Conservation (phyloP, 2,329 filamentous ascomycete genomes). For the Exophiala xenobiotica region DNA sequence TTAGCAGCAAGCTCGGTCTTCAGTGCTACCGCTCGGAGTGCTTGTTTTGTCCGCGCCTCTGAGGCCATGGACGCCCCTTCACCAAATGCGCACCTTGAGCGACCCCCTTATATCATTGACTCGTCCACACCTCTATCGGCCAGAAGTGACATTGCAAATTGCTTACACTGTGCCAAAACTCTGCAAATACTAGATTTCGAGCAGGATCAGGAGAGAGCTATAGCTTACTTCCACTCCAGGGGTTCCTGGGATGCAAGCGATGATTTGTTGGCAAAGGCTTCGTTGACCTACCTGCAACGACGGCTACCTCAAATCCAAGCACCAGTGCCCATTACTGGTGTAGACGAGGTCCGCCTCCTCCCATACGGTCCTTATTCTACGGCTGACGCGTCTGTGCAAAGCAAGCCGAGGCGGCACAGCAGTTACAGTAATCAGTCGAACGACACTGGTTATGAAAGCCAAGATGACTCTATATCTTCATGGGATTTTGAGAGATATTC, state of each 20-base stretch:
- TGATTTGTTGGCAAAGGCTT: conserved; percentile 22
- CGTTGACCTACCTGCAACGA: conserved; percentile 26
- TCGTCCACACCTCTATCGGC: conserved; percentile 53
- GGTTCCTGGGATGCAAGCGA: conserved; percentile 33
- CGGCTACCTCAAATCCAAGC: conserved; percentile 16
- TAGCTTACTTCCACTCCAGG: conserved; percentile 37
- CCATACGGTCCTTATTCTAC: conserved; percentile 13
- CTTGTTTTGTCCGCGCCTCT: conserved; percentile 37
- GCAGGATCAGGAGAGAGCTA: conserved; percentile 30
- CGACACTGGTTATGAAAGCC: conserved; percentile 44
- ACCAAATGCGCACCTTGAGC: conserved; percentile 5
- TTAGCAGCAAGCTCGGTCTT: conserved; percentile 60
- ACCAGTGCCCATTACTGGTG: conserved; percentile 13
- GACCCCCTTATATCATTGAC: conserved; percentile 49
- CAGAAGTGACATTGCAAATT: conserved; percentile 55
- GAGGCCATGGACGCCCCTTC: conserved; percentile 56
- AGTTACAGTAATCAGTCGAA: conserved; percentile 38
- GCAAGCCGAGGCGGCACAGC: conserved; percentile 32
- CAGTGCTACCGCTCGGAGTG: conserved; percentile 47
- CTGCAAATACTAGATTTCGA: conserved; percentile 51
- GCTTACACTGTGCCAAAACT: conserved; percentile 61
- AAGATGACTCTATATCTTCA: conserved; percentile 20
- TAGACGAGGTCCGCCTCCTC: conserved; percentile 25
- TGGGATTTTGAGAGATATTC: conserved; percentile 13
- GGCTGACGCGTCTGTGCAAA: conserved; percentile 21